phyloP scores from a whole-genome alignment of 805 yeast genomes.

The Pichia insulana region DNA sequence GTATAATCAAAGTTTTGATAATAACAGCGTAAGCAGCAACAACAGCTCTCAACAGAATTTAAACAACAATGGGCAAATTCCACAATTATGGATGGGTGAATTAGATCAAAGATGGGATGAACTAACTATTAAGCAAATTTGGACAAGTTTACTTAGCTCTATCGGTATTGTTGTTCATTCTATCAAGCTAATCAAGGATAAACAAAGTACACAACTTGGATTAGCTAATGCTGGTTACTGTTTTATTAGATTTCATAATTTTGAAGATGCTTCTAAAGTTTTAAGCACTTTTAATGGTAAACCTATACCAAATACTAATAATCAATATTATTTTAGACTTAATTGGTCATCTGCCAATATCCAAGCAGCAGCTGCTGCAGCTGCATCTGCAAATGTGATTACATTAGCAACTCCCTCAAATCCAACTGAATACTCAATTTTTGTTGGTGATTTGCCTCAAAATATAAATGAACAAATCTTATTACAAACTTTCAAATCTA shows the following conservation, averaged over 20 bases:
- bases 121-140: constrained; percentile 50
- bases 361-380: constrained; percentile 16
- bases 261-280: constrained; percentile 57
- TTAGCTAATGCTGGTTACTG: constrained; percentile 63
- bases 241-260: constrained; percentile 63
- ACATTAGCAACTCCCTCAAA: constrained; percentile 9
- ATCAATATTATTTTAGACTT: constrained; percentile 47
- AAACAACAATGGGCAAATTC: constrained; percentile 17
- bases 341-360: constrained; percentile 62
- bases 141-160: constrained; percentile 42
- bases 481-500: constrained; percentile 55
- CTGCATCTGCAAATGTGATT: constrained; percentile 10
- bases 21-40: not conserved
- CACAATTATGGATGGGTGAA: constrained; percentile 83
- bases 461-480: constrained; percentile 62
- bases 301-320: constrained; percentile 56
- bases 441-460: constrained; percentile 78
- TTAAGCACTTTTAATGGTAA: constrained; percentile 55
- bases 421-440: constrained; percentile 50
- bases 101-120: constrained; percentile 83
- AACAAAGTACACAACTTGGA: constrained; percentile 28
- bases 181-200: constrained; percentile 67
- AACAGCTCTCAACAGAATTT: not conserved
- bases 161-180: constrained; percentile 49
- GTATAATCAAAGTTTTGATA: not conserved